phyloP scores from a whole-genome alignment of 2,329 filamentous ascomycete genomes.

The Xylaria digitata region DNA sequence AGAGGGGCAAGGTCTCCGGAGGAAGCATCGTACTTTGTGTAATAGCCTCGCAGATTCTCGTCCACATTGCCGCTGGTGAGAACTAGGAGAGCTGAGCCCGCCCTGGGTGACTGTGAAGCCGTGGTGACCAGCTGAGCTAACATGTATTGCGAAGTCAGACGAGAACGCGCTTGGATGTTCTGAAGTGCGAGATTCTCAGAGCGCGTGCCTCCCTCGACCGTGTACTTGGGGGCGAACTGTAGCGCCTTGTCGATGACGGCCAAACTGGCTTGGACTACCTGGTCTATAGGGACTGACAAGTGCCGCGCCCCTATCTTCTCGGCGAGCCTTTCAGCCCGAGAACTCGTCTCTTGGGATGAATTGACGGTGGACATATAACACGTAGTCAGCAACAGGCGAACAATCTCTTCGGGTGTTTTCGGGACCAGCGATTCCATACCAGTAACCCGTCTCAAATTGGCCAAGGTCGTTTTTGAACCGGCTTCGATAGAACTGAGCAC shows the following conservation, averaged over 20 bases:
- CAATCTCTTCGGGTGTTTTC: slow-evolving; percentile 33
- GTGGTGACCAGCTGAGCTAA: slow-evolving; percentile 37
- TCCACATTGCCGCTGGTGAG: slow-evolving; percentile 32
- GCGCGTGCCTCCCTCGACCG: slow-evolving; percentile 31
- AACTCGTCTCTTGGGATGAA: slow-evolving; percentile 34
- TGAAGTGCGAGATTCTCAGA: slow-evolving; percentile 37
- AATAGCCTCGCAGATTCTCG: slow-evolving; percentile 28
- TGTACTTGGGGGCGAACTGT: slow-evolving; percentile 28
- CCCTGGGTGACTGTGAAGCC: slow-evolving; percentile 18
- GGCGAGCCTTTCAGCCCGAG: slow-evolving; percentile 32
- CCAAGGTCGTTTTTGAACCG: slow-evolving; percentile 30
- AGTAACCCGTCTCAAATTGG: slow-evolving; percentile 34
- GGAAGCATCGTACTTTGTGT: slow-evolving; percentile 25
- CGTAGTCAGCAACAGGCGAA: slow-evolving; percentile 31
- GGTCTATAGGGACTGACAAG: slow-evolving; percentile 27
- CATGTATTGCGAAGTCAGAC: slow-evolving; percentile 29
- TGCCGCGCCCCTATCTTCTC: slow-evolving; percentile 25
- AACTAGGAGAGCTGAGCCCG: slow-evolving; percentile 27
- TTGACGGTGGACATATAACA: slow-evolving; percentile 35
- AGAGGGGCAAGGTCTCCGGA: slow-evolving; percentile 32
- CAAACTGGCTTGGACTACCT: slow-evolving; percentile 23
- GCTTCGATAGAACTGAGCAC: slow-evolving; percentile 29
- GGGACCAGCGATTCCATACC: slow-evolving; percentile 22
- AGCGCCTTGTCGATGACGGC: slow-evolving; percentile 28
- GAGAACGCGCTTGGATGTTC: slow-evolving; percentile 36